Percentiles rank a stretch among this genome's conserved stretches.
Evolutionary conservation across 2,329 filamentous ascomycete genomes (phyloP).

Genomic region (Bretziella fagacearum): DNA sequence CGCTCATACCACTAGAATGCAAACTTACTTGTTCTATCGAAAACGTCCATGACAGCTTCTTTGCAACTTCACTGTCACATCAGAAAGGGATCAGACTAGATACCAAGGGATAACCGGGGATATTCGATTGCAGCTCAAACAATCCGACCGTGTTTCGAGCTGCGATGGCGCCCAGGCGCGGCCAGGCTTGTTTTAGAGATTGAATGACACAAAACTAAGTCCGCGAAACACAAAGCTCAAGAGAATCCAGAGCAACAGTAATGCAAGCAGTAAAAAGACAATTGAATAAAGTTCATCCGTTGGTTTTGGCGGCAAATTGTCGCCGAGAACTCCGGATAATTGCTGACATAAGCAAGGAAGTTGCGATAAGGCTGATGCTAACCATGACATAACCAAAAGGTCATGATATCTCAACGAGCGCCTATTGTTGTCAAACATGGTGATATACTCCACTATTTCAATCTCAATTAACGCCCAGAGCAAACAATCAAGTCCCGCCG

Average conservation of each 20-base stretch:
- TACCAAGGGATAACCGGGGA: neutral
- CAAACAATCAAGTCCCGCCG: too few relatives aligned
- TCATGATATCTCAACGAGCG: neutral
- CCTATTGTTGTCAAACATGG: too few relatives aligned
- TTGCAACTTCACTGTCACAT: neutral
- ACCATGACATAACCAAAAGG: too few relatives aligned
- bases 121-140: neutral
- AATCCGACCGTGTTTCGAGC: constrained; percentile 1
- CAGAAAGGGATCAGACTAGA: neutral
- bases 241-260: neutral
- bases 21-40: neutral
- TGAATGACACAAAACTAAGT: neutral
- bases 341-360: neutral
- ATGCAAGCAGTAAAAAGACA: neutral
- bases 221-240: neutral
- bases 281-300: neutral
- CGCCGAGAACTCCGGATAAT: too few relatives aligned
- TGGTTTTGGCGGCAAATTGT: too few relatives aligned
- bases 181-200: neutral
- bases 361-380: neutral
- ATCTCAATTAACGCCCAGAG: too few relatives aligned
- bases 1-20: neutral
- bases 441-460: neutral
- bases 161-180: neutral
- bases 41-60: neutral